Evolutionary conservation across 208 protist genomes (phyloP), one percentile per base, ranked within the genome.

Genomic region (Leishmania arabica): DNA sequence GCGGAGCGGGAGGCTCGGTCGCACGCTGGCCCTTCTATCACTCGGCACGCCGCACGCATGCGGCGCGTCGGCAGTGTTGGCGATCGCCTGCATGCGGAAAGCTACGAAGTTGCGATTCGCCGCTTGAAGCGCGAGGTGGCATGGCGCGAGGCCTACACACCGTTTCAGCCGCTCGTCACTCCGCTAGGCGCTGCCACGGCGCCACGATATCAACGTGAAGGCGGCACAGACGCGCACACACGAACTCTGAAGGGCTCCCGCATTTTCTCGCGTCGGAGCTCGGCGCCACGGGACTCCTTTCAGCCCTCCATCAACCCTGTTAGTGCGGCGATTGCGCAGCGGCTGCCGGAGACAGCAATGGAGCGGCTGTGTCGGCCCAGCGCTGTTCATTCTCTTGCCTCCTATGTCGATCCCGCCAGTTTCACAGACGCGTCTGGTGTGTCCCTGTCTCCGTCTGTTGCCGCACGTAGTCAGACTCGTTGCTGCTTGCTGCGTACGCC

Each of bases 301-400:
- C 83, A 86, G n/a, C 92, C 92, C 17, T 82, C 81, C 40, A 94
- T 95, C 60, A 89, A 95, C 86, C 88, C 89, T 0, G 91, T 95
- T 24, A 94, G 90, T 74, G 91, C 91, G 15, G 91, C 87, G 7
- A 94, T 96, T 69, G 92, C 92, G 24, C 77, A 81, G 45, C 74
- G 80, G 24, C 82, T 94, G 51, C 90, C 88, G 8, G 81, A 91
- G 74, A 90, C 88, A 24, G 56, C 90, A 34, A 84, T 80, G 77
- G 88, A 96, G 58, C 88, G 92, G 13, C 81, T 96, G 15, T 89
- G 81, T 51, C 77, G 78, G 2, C 75, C 78, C 56, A 24, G 27
- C 45, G 78, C 82, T 40, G 71, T 82, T 15, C 78, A 86, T 70
- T 79, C 78, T 51, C 82, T 86, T 60, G 75, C 78, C 54, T 77